phyloP scores from a whole-genome alignment of 768 basidiomycete genomes.

The Auricularia sp. region DNA sequence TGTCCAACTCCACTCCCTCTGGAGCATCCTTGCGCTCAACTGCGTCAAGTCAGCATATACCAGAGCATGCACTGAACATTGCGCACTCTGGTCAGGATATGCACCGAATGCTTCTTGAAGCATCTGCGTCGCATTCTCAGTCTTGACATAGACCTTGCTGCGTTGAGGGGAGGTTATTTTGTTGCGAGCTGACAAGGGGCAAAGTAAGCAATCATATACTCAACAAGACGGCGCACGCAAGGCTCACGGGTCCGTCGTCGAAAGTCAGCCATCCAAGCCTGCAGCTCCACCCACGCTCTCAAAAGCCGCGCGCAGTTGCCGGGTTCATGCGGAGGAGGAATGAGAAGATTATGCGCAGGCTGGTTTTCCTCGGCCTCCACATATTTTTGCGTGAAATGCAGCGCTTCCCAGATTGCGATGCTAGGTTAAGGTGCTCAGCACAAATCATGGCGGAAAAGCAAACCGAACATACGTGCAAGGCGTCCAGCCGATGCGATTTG shows the following conservation, averaged over 20 bases:
- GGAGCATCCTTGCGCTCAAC: not conserved
- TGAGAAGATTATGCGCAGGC: not conserved
- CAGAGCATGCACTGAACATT: not conserved
- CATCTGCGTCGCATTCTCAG: constrained; percentile 7
- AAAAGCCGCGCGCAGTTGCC: constrained; percentile 51
- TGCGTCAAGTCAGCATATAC: not conserved
- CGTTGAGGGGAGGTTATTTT: not conserved
- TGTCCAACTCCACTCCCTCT: not conserved
- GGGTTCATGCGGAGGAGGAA: not conserved
- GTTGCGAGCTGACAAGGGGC: not conserved
- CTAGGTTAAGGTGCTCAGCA: not conserved
- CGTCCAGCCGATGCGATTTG: not conserved
- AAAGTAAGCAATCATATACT: not conserved
- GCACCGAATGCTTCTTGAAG: constrained; percentile 63
- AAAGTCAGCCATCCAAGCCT: constrained; percentile 57
- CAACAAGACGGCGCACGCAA: not conserved
- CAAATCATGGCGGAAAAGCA: constrained; percentile 28
- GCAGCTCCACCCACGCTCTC: constrained; percentile 71
- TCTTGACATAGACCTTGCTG: constrained; percentile 6
- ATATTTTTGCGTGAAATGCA: not conserved
- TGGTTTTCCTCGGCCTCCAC: not conserved
- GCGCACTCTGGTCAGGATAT: constrained; percentile 66
- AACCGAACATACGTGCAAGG: constrained; percentile 23
- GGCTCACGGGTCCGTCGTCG: constrained; percentile 34
- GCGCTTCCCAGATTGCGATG: constrained; percentile 1